phyloP scores from a whole-genome alignment of 2,329 filamentous ascomycete genomes.

The Lasiodiplodia citricola region DNA sequence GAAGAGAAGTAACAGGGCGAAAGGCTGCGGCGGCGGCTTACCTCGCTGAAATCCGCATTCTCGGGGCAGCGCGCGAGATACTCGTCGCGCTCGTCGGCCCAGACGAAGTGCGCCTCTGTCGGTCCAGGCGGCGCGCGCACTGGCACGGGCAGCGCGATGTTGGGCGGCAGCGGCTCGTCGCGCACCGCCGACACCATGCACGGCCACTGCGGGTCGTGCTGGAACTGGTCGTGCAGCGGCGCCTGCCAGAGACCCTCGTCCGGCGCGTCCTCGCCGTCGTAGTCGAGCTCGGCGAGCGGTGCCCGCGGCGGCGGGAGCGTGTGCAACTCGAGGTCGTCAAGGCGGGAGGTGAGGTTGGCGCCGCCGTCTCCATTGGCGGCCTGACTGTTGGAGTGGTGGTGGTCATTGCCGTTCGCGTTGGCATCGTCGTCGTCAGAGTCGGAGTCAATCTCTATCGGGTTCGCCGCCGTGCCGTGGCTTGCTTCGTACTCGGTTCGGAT shows the following conservation, averaged over 20 bases:
- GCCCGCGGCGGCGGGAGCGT: too few species aligned
- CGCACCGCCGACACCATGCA: not conserved
- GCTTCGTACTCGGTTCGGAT: not conserved
- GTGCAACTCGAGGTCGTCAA: not conserved
- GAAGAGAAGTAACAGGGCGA: not conserved
- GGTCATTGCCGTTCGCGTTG: not conserved
- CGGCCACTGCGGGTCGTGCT: not conserved
- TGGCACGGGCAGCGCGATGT: not conserved
- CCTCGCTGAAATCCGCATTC: not conserved
- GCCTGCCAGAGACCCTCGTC: not conserved
- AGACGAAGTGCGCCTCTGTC: not conserved
- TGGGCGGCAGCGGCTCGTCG: not conserved
- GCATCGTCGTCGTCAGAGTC: not conserved
- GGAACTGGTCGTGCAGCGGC: not conserved
- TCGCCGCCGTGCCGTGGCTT: not conserved
- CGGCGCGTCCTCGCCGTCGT: not conserved
- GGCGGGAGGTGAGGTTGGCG: not conserved
- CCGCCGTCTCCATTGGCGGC: not conserved
- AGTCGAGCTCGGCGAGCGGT: too few species aligned
- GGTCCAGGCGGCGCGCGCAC: not conserved
- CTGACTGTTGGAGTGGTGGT: too few species aligned
- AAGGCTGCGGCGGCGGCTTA: not conserved
- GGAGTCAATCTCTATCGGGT: not conserved
- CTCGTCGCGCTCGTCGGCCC: not conserved
- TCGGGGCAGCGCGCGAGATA: not conserved